Percentiles rank a stretch among this genome's conserved stretches.
phyloP scores from a whole-genome alignment of 1,139 yeast genomes.

The Hansenula anomala region DNA sequence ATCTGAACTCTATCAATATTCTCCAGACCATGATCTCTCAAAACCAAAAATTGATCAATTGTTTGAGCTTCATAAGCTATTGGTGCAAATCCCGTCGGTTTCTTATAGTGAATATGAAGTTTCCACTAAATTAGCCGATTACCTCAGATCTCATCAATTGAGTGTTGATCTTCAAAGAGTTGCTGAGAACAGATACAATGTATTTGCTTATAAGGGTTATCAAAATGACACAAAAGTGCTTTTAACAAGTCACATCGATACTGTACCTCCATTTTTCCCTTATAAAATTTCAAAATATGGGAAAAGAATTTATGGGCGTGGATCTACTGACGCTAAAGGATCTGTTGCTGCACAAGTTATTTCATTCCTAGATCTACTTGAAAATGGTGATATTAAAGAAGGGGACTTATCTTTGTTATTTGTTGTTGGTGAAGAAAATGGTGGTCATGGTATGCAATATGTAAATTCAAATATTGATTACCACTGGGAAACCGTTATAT shows the following conservation, averaged over 20 bases:
- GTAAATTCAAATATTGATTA: conserved; percentile 36
- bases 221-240: conserved; percentile 43
- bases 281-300: conserved; percentile 39
- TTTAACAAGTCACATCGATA: conserved; percentile 61
- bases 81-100: conserved; percentile 8
- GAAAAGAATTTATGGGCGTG: conserved; percentile 52
- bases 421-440: conserved; percentile 64
- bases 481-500: conserved; percentile 56
- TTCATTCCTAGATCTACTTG: conserved; percentile 42
- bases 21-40: no score
- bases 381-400: conserved; percentile 24
- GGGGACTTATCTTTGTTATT: conserved; percentile 44
- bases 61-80: conserved; percentile 5
- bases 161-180: conserved; percentile 44
- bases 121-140: conserved; percentile 13
- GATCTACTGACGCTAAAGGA: conserved; percentile 61
- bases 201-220: conserved; percentile 44
- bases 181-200: conserved; percentile 37
- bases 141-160: conserved; percentile 37
- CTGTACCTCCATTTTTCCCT: conserved; percentile 64
- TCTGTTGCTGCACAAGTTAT: conserved; percentile 57
- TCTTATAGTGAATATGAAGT: conserved; percentile 7
- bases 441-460: conserved; percentile 52
- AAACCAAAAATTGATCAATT: conserved; percentile 1
- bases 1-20: no score